Evolutionary conservation across 1,284 basidiomycete species (phyloP), one percentile per base, ranked within the genome.

Genomic region (Boletellus deceptivus): DNA sequence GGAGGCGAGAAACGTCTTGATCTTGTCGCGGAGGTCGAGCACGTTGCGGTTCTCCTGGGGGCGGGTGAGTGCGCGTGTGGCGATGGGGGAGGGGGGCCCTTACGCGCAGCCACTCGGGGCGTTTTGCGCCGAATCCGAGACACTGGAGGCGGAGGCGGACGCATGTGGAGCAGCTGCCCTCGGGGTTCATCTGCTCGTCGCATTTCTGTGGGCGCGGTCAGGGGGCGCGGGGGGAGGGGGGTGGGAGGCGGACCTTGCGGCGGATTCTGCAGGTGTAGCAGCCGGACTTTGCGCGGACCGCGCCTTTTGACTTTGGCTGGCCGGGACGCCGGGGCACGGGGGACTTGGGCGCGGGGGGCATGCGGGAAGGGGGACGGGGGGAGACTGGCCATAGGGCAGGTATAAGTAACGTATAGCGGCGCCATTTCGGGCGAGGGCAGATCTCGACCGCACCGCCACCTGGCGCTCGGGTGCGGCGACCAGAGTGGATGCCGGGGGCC

Each of bases 201-300:
- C 89, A 91, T 78, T 91, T 90, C 89, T 92, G 64, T 14, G 33
- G 43, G 24, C 50, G 35, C 48, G 41, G 56, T 52, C 1, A 48
- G 57, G 33, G 18, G 24, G 43, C 11, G 10, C 22, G 46, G 45
- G 49, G 53, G 56, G 56, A 46, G 55, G 53, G 35, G 34, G 53
- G 14, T 1, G 29, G 42, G 40, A 7, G 20, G 68, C 70, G 50
- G 48, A 88, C 88, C 83, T 91, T 90, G 63, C 88, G 75, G 60
- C 88, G 80, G 46, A 91, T 89, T 62, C 88, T 79, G 74, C 88
- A 91, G 53, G 88, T 91, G 73, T 89, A 90, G 68, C 88, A 91
- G 60, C 88, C 88, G 55, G 84, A 85, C 77, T 90, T 90, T 52
- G 86, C 87, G 67, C 88, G 83, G 43, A 84, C 78, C 48, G 84